These are phyloP conservation scores for Tuber microsphaerosporum DNA, from an alignment of 495 filamentous ascomycete genomes.

Conservation along the genomic window DNA sequence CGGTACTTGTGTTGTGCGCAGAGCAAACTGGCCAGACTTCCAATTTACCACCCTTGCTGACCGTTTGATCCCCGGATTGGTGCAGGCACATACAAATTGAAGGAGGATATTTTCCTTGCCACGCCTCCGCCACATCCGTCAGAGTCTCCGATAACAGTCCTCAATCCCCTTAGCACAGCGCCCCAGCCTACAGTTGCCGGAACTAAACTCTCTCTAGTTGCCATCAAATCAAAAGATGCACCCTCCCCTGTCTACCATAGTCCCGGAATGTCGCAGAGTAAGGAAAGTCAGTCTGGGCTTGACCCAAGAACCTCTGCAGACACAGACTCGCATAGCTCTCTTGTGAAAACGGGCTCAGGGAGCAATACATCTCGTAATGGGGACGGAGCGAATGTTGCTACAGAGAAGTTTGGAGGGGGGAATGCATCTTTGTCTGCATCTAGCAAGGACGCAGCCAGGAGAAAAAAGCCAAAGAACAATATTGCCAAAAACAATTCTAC, in stretches of 20 bases:
- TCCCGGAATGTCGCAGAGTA: constrained; percentile 46
- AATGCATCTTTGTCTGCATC: constrained; percentile 61
- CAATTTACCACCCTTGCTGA: constrained; percentile 11
- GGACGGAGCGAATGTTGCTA: constrained; percentile 15
- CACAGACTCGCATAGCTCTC: constrained; percentile 41
- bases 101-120: constrained; percentile 83
- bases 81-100: constrained; percentile 76
- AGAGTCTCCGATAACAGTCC: constrained; percentile 74
- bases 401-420: constrained; percentile 67
- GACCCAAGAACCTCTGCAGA: constrained; percentile 59
- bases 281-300: constrained; percentile 54
- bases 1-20: background rate
- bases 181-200: constrained; percentile 73
- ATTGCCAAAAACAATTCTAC: constrained; percentile 97
- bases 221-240: constrained; percentile 56
- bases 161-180: constrained; percentile 81
- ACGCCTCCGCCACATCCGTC: constrained; percentile 93
- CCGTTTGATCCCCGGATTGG: constrained; percentile 14
- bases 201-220: constrained; percentile 74
- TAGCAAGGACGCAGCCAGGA: constrained; percentile 69
- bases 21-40: constrained; percentile 4
- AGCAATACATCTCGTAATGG: constrained; percentile 31
- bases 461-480: constrained; percentile 90
- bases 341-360: constrained; percentile 29
- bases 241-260: constrained; percentile 53